Evolutionary conservation across 1,284 basidiomycete genomes (phyloP).

Genomic region (Pseudomicrostroma phylloplanum): DNA sequence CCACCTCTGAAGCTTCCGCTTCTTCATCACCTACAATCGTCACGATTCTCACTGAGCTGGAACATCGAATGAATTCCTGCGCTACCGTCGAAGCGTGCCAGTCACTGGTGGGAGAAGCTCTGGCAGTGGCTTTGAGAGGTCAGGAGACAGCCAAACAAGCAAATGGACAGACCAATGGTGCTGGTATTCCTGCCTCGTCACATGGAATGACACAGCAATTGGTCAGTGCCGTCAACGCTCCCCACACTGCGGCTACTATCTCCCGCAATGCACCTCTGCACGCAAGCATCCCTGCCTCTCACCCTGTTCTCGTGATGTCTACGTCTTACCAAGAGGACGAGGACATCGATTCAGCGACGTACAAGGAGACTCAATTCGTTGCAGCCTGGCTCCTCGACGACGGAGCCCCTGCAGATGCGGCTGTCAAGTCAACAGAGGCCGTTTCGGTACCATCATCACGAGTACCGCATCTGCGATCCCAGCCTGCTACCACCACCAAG

Average conservation of each 20-base stretch:
- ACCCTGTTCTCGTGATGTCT: conserved; percentile 18
- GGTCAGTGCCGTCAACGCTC: background rate
- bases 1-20: background rate
- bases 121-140: conserved; percentile 11
- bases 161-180: background rate
- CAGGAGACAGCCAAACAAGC: background rate
- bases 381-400: conserved; percentile 41
- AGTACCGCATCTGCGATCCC: too few species aligned
- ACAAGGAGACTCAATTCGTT: conserved; percentile 17
- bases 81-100: conserved; percentile 37
- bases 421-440: too few species aligned
- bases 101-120: conserved; percentile 25
- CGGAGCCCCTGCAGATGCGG: background rate
- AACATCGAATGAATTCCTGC: conserved; percentile 30
- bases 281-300: background rate
- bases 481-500: too few species aligned
- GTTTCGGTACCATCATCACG: too few species aligned
- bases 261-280: background rate
- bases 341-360: conserved; percentile 12
- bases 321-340: conserved; percentile 8
- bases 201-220: too few species aligned
- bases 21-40: conserved; percentile 7
- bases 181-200: background rate
- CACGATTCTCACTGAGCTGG: conserved; percentile 25
- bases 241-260: background rate